Evolutionary conservation across 495 filamentous ascomycete species (phyloP).

Genomic region (Penicillium lagena): DNA sequence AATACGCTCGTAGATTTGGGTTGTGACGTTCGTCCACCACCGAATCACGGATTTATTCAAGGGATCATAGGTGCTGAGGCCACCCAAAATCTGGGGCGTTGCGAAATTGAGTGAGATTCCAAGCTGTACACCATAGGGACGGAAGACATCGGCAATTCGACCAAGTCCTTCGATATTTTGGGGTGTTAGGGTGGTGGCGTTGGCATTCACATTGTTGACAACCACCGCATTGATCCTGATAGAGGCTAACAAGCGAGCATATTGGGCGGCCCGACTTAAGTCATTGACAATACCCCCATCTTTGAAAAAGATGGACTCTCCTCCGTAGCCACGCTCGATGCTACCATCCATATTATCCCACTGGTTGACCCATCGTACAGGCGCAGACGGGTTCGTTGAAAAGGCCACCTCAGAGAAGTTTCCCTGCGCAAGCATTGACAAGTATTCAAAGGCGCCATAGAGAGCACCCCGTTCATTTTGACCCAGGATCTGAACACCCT

Average conservation of each 20-base stretch:
- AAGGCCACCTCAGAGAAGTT: conserved; percentile 49
- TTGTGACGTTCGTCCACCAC: conserved; percentile 57
- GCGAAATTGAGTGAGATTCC: conserved; percentile 65
- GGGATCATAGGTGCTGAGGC: conserved; percentile 57
- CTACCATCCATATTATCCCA: conserved; percentile 71
- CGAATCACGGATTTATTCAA: conserved; percentile 50
- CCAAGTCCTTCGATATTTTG: conserved; percentile 55
- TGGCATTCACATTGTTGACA: conserved; percentile 71
- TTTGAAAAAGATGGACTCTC: conserved; percentile 62
- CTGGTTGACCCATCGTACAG: conserved; percentile 65
- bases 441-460: conserved; percentile 65
- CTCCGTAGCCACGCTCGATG: conserved; percentile 66
- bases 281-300: conserved; percentile 48
- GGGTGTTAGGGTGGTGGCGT: conserved; percentile 46
- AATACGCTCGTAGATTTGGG: conserved; percentile 50
- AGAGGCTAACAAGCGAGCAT: conserved; percentile 63
- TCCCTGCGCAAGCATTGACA: conserved; percentile 56
- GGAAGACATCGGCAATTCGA: conserved; percentile 55
- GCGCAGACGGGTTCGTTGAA: conserved; percentile 51
- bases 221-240: conserved; percentile 59
- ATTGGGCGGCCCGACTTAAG: conserved; percentile 51
- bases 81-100: conserved; percentile 51
- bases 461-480: conserved; percentile 62
- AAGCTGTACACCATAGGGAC: conserved; percentile 61
- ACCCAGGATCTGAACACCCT: conserved; percentile 52